Evolutionary conservation across 2,329 filamentous ascomycete genomes (phyloP), one percentile per base, ranked within the genome.

Genomic region (Lasiodiplodia theobromae): DNA sequence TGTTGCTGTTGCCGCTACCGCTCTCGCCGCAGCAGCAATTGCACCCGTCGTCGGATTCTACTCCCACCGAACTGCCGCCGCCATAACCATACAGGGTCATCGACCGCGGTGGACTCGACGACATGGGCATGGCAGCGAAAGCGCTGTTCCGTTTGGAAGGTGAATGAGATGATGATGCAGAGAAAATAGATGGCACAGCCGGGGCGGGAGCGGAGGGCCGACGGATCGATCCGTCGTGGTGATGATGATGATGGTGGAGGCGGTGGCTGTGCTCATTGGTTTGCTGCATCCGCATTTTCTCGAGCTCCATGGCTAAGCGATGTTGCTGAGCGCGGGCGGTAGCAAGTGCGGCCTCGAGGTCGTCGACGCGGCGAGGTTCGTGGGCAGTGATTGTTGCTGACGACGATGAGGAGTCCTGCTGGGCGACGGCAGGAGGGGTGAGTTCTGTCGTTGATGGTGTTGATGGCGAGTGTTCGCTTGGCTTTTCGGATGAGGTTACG

Each of bases 291-390:
- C 63, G 63, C 47, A 56, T 34, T 18, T 34, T 21, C 25, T 66
- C 63, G 21, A 56, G 34, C 11, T 66, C 63, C 23, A 56, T 47
- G 37, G 63, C 63, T 5, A 56, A 18, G 14, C 63, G 63, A 51
- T 56, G 63, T 28, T 54, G 51, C 31, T 66, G 63, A 1, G 51
- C 14, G 21, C 52, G 63, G 12, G 63, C 49, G 16, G 63, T 34
- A 21, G 51, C 51, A 2, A 66, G 63, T 14, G 63, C 63, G 34
- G 25, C 28, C 25, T 66, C 63, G 51, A 66, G 63, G 51, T 54
- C 51, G 34, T 54, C 11, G 23, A 66, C 37, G 63, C 63, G 51
- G 34, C 51, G 63, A 8, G 44, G 47, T 28, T 44, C 63, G 31
- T 54, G 37, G n/a, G 49, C 14, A n/a, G 28, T 23, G 8, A 4